Evolutionary conservation across 2,329 filamentous ascomycete species (phyloP), one percentile per base, ranked within the genome.

Genomic region (Neopestalotiopsis sp.): DNA sequence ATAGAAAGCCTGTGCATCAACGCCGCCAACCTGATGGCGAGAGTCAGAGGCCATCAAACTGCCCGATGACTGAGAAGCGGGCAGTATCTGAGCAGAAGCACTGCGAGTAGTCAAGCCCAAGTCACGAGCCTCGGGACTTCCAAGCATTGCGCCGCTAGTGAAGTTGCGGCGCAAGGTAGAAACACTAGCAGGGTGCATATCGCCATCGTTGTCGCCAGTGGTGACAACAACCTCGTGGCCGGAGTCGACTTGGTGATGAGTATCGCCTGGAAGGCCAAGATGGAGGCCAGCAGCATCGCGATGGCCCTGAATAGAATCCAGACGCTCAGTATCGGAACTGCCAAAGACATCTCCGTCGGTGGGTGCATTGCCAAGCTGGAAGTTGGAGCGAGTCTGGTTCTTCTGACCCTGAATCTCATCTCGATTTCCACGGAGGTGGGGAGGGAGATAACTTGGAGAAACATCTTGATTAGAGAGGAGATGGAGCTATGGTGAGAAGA

Each of bases 1-100:
- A 66, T 87, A 88, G 45, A 84, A 78, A 0, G 79, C 78, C 74
- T 90, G 88, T 3, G 86, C 84, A 72, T 89, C 85, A 2, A 84
- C 76, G 10, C 75, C 74, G n/a, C 74, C 74, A 64, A 75, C 71
- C 40, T 72, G 69, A 59, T 75, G 67, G 57, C 76, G 72, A 56
- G 45, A 74, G 49, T 69, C 67, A 17, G 68, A 10, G 34, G 71
- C 63, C 12, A 72, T 69, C 30, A 58, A 32, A 3, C 68, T 68
- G n/a, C 30, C 52, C 5, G 69, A 69, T 12, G 71, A 30, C 28
- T 66, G 72, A 52, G 70, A 67, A 49, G 57, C 65, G 7, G 64
- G 59, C 17, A 69, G 64, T n/a, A 42, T 30, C 14, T 65, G 12
- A 30, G 14, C 17, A 6, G 32, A 38, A 17, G 14, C 14, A 52